Evolutionary conservation across 192 early-diverging fungal genomes (phyloP), one percentile per base, ranked within the genome.

Genomic region (Funneliformis geosporum): DNA sequence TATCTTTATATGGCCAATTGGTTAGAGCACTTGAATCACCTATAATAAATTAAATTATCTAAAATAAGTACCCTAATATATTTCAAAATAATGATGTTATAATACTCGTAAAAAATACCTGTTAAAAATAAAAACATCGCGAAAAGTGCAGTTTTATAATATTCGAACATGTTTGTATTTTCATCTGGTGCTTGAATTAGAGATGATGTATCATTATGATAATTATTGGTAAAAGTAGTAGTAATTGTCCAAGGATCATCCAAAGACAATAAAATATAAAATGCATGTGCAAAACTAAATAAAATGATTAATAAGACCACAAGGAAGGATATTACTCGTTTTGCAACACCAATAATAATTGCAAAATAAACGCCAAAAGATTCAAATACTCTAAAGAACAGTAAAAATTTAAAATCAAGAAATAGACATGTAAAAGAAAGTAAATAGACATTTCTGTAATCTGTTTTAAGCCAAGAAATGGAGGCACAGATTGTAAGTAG

Each of bases 291-390:
- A 72, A 72, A 72, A 23, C 39, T 25, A 28, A 72, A 21, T 10
- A 72, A 21, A 6, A 72, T 72, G 14, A 72, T 18, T 1, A 6
- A 14, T 3, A 72, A 33, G 21, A 72, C 27, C 40, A 72, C 42
- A 11, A 72, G 28, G 18, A 72, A 72, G 11, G 69, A 72, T 23
- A 72, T 44, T 2, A 43, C 42, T 21, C 28, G 16, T 43, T 72
- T 43, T 43, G 69, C 69, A 72, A 72, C 40, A 4, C 69, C 69
- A 44, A 72, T 47, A 23, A 72, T 72, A 18, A 72, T 72, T 18
- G 69, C 69, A n/a, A 72, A 47, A 25, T 72, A 72, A 12, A 72
- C 23, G 14, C 69, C 69, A 72, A 72, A 43, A 72, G 10, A 39
- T 16, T 72, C 28, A 18, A 72, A 43, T 44, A 42, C 21, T 23